Evolutionary conservation across 2,329 filamentous ascomycete genomes (phyloP).

Genomic region (Sporothrix phasma): DNA sequence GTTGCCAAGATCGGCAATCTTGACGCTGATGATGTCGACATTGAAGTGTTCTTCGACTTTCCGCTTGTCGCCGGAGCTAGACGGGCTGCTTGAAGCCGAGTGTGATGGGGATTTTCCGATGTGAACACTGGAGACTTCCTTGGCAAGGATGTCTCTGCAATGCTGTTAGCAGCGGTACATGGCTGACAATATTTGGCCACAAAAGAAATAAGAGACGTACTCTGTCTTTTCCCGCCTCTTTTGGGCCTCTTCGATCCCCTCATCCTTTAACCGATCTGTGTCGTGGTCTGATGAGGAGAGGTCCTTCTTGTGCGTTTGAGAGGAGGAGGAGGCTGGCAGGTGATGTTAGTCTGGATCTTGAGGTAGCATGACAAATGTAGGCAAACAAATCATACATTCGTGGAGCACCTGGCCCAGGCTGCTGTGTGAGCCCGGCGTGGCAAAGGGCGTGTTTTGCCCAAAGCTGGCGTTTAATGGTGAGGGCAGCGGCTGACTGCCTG

Average conservation of each 20-base stretch:
- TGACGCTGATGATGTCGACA: conserved; percentile 83
- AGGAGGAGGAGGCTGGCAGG: conserved; percentile 1
- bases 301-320: background rate
- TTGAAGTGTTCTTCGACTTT: conserved; percentile 45
- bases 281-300: conserved; percentile 28
- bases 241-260: conserved; percentile 46
- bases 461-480: conserved; percentile 91
- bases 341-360: background rate
- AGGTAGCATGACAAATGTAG: background rate
- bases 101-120: conserved; percentile 57
- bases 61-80: conserved; percentile 51
- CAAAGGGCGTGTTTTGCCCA: conserved; percentile 64
- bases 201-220: conserved; percentile 43
- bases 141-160: conserved; percentile 70
- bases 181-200: background rate
- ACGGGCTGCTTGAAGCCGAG: conserved; percentile 15
- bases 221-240: conserved; percentile 87
- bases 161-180: background rate
- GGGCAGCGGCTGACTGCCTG: conserved; percentile 89
- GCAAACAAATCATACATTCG: conserved; percentile 34
- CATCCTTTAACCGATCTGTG: conserved; percentile 32
- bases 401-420: conserved; percentile 80
- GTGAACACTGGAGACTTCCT: conserved; percentile 90
- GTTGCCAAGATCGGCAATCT: conserved; percentile 96
- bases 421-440: conserved; percentile 52